Evolutionary conservation across 345 rosid genomes (phyloP).

Genomic region (Hypericum perforatum): DNA sequence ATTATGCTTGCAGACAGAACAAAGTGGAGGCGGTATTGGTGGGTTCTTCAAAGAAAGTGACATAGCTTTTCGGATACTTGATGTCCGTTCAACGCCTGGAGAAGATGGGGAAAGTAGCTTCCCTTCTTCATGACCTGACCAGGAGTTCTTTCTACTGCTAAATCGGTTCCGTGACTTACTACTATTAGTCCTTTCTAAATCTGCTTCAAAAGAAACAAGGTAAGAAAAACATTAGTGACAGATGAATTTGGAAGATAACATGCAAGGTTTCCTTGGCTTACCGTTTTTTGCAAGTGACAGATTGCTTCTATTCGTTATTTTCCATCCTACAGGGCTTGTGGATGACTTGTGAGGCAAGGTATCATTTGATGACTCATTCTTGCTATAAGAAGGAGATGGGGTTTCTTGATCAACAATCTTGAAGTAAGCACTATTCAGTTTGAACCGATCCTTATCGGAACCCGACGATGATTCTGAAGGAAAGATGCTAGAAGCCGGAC

Average conservation of each 20-base stretch:
- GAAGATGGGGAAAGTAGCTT: constrained; percentile 4
- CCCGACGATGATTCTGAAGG: constrained; percentile 12
- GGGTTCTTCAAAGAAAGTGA: constrained; percentile 32
- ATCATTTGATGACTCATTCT: constrained; percentile 1
- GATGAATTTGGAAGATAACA: background rate
- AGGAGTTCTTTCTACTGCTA: constrained; percentile 8
- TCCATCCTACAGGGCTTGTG: constrained; percentile 3
- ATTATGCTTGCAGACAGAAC: constrained; percentile 50
- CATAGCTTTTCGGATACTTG: constrained; percentile 24
- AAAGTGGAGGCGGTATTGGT: constrained; percentile 41
- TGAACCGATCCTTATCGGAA: constrained; percentile 10
- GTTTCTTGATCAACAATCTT: constrained; percentile 3
- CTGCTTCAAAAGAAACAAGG: constrained; percentile 18
- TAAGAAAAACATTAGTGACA: background rate
- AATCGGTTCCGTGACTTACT: constrained; percentile 3
- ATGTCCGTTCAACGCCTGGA: constrained; percentile 10
- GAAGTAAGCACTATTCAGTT: constrained; percentile 15
- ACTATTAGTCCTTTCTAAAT: background rate
- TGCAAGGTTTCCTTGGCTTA: too few species aligned
- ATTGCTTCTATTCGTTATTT: constrained; percentile 13
- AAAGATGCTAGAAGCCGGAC: constrained; percentile 13
- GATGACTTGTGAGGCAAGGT: constrained; percentile 8
- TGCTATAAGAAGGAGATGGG: constrained; percentile 8
- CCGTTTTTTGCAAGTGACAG: constrained; percentile 12
- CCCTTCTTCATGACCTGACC: constrained; percentile 5